Base-by-base conservation (phyloP, 2,329 filamentous ascomycete genomes). In the Colletotrichum aenigma region DNA sequence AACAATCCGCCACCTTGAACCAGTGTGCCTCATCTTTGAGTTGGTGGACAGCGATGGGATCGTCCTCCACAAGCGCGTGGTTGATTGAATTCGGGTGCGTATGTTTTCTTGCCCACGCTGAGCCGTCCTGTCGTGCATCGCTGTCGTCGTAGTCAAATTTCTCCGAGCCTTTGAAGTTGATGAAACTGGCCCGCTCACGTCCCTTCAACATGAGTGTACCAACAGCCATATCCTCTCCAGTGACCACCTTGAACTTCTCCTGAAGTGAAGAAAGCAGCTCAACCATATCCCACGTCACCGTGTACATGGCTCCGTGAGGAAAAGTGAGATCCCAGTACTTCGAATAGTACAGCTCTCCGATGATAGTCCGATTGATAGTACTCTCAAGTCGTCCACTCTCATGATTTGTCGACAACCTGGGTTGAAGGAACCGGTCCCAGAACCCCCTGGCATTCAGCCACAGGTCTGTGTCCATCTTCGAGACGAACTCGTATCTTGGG, bases 221-320 rank as follows among this genome's bases (percentile, higher is more conserved):
- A 15, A 81, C 71, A 1, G 81, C 78, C 78, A 81, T 81, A 70
- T 83, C 82, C 70, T 83, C 82, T 21, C 81, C 81, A 10, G 80
- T 79, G 16, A 83, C 69, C 2, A 82, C 78, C 21, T 78, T 70
- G 73, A 79, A 78, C 60, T 74, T 70, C 30, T 74, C 68, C 70
- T 84, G 82, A 16, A 84, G 77, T 13, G 64, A 64, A 7, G 78
- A 74, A 3, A 84, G 70, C 21, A 81, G 70, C 67, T 81, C 77
- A 7, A 83, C 78, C 79, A 83, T 79, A 64, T 83, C 82, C 82
- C 82, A 83, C 6, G 82, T 83, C 6, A 80, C 71, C 21, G 82
- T 83, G 77, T 84, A 84, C 79, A 84, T 82, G 30, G 82, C 79
- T 7, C 82, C 82, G 34, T 83, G 81, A 1, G 82, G 81, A 66